Conservation (phyloP, 108 stramenopile genomes). For the Fistulifera pelliculosa region DNA sequence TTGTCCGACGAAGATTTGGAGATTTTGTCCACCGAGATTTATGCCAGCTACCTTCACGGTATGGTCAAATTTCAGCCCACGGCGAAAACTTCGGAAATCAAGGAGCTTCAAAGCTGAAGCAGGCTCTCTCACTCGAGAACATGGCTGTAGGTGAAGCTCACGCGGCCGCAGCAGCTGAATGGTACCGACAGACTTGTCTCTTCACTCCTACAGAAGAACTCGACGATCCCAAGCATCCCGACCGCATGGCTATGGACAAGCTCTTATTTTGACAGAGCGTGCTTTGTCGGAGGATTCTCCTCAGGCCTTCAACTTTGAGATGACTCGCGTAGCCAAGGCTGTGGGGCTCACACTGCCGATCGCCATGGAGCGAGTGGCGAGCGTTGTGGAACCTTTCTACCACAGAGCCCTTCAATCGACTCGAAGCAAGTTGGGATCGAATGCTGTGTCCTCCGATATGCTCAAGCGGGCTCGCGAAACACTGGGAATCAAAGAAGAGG, state of each 20-base stretch:
- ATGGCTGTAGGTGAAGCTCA: conserved; percentile 73
- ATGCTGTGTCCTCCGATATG: conserved; percentile 60
- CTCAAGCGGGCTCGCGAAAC: conserved; percentile 57
- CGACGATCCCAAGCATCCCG: conserved; percentile 70
- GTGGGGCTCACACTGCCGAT: conserved; percentile 30
- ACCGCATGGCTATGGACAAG: conserved; percentile 66
- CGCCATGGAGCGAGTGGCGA: conserved; percentile 46
- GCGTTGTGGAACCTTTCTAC: conserved; percentile 75
- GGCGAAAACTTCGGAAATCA: conserved; percentile 63
- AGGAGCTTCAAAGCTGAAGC: conserved; percentile 51
- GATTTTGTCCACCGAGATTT: conserved; percentile 48
- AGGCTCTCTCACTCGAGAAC: conserved; percentile 48
- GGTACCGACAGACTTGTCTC: conserved; percentile 47
- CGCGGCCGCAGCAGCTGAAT: conserved; percentile 49
- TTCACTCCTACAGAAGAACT: conserved; percentile 68
- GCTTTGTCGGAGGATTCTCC: conserved; percentile 65
- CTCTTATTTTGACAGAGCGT: conserved; percentile 73
- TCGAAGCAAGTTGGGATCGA: conserved; percentile 57
- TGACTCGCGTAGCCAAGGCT: conserved; percentile 61
- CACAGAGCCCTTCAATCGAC: conserved; percentile 61
- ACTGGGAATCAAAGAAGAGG: conserved; percentile 60
- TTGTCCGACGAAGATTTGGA: conserved; percentile 51
- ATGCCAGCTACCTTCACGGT: conserved; percentile 54
- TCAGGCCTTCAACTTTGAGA: conserved; percentile 77
- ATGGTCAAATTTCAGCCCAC: conserved; percentile 61